Conservation (phyloP, 306 rosid species). For the Sesbania bispinosa region DNA sequence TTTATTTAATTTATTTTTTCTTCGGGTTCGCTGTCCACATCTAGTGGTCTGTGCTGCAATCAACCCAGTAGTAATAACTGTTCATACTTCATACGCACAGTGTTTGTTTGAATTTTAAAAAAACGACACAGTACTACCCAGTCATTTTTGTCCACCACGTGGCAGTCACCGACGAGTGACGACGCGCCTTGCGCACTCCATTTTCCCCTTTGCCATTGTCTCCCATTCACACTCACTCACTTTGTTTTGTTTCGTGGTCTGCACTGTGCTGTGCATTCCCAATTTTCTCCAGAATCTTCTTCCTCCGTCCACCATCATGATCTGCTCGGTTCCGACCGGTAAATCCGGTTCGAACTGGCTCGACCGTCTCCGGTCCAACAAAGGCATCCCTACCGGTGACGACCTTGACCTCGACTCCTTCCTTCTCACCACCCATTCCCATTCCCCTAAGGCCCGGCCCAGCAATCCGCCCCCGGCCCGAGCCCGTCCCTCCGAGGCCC, state of each 20-base stretch:
- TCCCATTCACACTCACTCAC: neutral
- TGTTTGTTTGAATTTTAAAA: constrained; percentile 23
- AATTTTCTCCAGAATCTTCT: neutral
- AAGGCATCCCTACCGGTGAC: constrained; percentile 68
- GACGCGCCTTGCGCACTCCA: neutral
- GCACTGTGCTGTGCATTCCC: neutral
- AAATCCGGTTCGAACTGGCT: constrained; percentile 78
- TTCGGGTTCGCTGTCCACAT: neutral
- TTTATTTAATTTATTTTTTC: too few species aligned
- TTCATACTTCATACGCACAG: too few species aligned
- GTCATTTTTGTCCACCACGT: constrained; percentile 5
- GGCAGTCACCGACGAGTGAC: constrained; percentile 25
- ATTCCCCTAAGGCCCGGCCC: constrained; percentile 14
- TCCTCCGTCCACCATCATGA: constrained; percentile 41
- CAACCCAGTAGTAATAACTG: neutral
- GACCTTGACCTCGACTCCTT: constrained; percentile 61
- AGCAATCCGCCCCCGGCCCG: constrained; percentile 1
- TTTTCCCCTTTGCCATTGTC: neutral
- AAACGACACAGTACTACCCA: neutral
- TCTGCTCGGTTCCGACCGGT: constrained; percentile 55
- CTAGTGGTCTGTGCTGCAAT: neutral
- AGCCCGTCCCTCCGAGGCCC: neutral
- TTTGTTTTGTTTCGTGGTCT: too few species aligned
- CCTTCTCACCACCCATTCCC: constrained; percentile 47
- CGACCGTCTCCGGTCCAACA: constrained; percentile 84